These are phyloP conservation scores for Lotmaria passim DNA, from an alignment of 208 protist species.

Conservation along the genomic window DNA sequence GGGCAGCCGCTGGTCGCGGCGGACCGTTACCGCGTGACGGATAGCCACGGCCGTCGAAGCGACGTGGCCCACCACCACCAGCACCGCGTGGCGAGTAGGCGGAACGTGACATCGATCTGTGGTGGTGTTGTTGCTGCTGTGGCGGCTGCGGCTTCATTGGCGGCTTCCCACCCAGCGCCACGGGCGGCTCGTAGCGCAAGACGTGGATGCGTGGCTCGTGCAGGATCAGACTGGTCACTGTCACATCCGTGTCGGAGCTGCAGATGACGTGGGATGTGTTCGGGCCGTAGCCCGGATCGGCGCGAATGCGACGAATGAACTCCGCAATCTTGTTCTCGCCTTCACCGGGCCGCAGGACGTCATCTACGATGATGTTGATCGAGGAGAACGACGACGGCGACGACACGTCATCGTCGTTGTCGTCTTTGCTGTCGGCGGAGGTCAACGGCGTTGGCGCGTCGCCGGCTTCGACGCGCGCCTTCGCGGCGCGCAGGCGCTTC, in stretches of 20 bases:
- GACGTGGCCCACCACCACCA: conserved; percentile 20
- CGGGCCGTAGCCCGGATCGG: conserved; percentile 94
- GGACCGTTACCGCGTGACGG: background rate
- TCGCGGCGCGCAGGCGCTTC: conserved; percentile 63
- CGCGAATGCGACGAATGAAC: conserved; percentile 76
- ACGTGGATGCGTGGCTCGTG: conserved; percentile 98
- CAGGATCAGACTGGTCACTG: conserved; percentile 96
- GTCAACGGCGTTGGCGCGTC: background rate
- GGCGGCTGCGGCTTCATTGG: conserved; percentile 17
- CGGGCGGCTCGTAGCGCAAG: conserved; percentile 96
- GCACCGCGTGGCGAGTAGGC: conserved; percentile 15
- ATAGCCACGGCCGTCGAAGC: conserved; percentile 20
- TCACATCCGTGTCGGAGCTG: conserved; percentile 99
- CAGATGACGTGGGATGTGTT: conserved; percentile 98
- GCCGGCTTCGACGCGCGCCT: background rate
- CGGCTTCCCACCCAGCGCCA: conserved; percentile 43
- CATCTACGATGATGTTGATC: conserved; percentile 94
- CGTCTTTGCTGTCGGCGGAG: background rate
- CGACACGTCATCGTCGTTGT: background rate
- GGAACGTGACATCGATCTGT: conserved; percentile 2
- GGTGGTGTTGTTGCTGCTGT: conserved; percentile 10
- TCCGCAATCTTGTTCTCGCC: conserved; percentile 94
- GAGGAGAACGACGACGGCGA: conserved; percentile 26
- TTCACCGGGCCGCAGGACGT: conserved; percentile 96
- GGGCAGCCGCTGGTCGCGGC: no score